Percentiles rank a stretch among this genome's conserved stretches.
phyloP scores from a whole-genome alignment of 805 yeast species.

The Kuraishia molischiana region DNA sequence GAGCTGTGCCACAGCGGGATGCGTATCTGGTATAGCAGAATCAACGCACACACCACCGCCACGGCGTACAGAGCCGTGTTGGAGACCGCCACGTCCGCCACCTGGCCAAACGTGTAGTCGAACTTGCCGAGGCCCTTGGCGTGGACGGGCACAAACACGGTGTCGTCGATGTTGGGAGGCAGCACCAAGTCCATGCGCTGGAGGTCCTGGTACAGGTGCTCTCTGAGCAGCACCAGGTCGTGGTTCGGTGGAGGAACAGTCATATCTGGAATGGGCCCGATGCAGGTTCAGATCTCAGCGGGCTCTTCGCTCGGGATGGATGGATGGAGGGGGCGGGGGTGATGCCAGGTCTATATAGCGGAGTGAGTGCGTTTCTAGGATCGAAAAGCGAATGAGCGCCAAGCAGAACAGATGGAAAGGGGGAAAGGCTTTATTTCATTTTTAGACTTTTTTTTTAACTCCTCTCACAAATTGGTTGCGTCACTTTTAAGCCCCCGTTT shows the following conservation, averaged over 20 bases:
- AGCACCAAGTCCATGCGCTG: slow-evolving; percentile 15
- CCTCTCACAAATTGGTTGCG: too few relatives aligned
- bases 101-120: slow-evolving; percentile 8
- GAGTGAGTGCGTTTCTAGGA: too few relatives aligned
- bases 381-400: too few relatives aligned
- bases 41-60: background rate
- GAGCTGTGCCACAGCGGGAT: background rate
- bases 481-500: too few relatives aligned
- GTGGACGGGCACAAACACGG: slow-evolving; percentile 17
- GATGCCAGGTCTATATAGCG: too few relatives aligned
- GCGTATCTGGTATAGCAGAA: background rate
- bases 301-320: too few relatives aligned
- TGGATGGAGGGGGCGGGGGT: too few relatives aligned
- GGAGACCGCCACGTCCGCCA: background rate
- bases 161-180: slow-evolving; percentile 13
- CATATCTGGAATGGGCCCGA: slow-evolving; percentile 14
- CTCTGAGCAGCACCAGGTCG: slow-evolving; percentile 22
- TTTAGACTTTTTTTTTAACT: too few relatives aligned
- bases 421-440: too few relatives aligned
- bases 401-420: too few relatives aligned
- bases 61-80: background rate
- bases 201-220: slow-evolving; percentile 20
- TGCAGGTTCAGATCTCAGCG: too few relatives aligned
- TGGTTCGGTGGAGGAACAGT: slow-evolving; percentile 20
- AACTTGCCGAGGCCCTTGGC: slow-evolving; percentile 21